phyloP scores from a whole-genome alignment of 2,329 filamentous ascomycete species.

The Cryphonectria carpinicola region DNA sequence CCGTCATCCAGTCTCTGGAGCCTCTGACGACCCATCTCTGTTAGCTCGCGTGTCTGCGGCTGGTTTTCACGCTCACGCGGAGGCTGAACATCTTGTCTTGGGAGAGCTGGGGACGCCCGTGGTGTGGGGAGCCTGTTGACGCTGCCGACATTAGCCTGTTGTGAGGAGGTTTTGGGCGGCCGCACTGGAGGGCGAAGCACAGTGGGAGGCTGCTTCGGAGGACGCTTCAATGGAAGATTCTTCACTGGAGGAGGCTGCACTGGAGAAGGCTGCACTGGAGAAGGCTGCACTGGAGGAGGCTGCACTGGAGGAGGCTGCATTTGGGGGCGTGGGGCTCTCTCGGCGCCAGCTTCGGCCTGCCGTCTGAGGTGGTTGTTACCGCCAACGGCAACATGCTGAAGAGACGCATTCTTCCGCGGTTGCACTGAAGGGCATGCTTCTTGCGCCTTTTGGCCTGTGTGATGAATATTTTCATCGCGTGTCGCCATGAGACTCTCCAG shows the following conservation, averaged over 20 bases:
- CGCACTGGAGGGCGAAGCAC: background rate
- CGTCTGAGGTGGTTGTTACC: background rate
- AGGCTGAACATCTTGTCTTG: background rate
- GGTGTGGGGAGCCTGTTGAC: background rate
- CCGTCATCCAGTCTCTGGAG: background rate
- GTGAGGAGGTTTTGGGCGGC: background rate
- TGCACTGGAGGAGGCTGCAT: background rate
- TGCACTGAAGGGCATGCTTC: background rate
- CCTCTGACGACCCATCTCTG: background rate
- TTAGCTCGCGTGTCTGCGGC: background rate
- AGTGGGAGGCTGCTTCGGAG: background rate
- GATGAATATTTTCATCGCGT: background rate
- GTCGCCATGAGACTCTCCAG: background rate
- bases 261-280: background rate
- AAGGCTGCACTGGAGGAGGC: background rate
- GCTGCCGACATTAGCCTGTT: background rate
- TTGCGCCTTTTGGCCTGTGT: background rate
- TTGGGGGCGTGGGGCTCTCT: background rate
- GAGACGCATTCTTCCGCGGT: background rate
- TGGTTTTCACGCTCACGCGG: background rate
- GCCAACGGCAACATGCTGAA: background rate
- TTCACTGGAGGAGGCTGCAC: background rate
- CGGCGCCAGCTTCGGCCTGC: background rate
- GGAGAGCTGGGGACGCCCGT: background rate
- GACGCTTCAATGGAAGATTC: no score